Conservation (phyloP, 441 rosid genomes). For the Pelargonium australe region DNA sequence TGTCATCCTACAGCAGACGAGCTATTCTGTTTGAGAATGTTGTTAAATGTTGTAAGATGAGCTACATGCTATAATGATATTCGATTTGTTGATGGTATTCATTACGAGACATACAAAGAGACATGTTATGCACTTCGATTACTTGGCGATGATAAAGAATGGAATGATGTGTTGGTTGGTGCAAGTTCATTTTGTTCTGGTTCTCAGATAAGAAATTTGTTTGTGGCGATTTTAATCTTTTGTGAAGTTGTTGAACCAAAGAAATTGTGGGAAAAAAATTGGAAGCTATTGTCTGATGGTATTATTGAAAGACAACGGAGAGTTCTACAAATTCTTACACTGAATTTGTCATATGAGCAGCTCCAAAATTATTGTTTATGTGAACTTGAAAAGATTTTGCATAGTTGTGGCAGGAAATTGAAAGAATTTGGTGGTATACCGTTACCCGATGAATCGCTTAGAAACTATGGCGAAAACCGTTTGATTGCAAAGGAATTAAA, state of each 20-base stretch:
- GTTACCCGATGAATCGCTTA: not conserved
- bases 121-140: conserved; percentile 10
- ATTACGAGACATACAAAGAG: not conserved
- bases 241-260: not conserved
- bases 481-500: not conserved
- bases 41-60: not conserved
- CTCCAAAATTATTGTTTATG: not conserved
- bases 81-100: not conserved
- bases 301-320: not conserved
- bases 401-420: not conserved
- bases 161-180: not conserved
- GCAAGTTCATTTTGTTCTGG: not conserved
- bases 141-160: conserved; percentile 13
- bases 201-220: not conserved
- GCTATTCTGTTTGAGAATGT: not conserved
- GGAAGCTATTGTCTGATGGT: not conserved
- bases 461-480: not conserved
- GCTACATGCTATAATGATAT: conserved; percentile 4
- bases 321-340: not conserved
- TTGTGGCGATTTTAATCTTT: not conserved
- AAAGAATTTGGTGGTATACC: not conserved
- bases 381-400: not conserved
- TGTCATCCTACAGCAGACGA: not conserved
- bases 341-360: not conserved
- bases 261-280: not conserved